Conservation (phyloP, 441 rosid genomes). For the Pelargonium fulgidum region DNA sequence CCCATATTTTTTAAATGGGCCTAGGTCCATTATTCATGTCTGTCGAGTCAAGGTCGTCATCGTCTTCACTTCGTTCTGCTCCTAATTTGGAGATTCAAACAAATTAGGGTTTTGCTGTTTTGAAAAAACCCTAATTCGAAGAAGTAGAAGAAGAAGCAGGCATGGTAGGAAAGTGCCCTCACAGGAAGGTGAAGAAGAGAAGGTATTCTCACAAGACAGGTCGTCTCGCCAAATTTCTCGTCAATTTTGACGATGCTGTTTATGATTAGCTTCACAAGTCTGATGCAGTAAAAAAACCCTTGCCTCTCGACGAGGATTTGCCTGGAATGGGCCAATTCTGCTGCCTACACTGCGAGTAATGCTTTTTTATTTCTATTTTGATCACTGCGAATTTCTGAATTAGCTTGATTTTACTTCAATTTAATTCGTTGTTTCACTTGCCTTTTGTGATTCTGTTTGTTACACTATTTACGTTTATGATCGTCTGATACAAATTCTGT, state of each 20-base stretch:
- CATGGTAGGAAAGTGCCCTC: conserved; percentile 87
- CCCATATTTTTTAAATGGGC: too few relatives aligned
- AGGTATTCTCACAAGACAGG: conserved; percentile 82
- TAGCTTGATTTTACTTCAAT: background rate
- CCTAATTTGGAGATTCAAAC: too few relatives aligned
- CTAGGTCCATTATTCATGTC: too few relatives aligned
- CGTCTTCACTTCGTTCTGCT: too few relatives aligned
- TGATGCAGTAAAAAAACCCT: conserved; percentile 39
- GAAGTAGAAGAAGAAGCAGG: background rate
- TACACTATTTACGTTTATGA: background rate
- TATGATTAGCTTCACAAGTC: conserved; percentile 68
- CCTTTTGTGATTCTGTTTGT: background rate
- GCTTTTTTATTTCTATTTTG: background rate
- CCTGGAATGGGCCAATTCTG: conserved; percentile 97
- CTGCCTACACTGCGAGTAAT: conserved; percentile 90
- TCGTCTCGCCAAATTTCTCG: conserved; percentile 69
- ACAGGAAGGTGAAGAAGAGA: conserved; percentile 92
- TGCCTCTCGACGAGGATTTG: conserved; percentile 71
- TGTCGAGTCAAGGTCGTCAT: too few relatives aligned
- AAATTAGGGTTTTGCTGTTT: too few relatives aligned
- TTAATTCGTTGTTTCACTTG: too few relatives aligned
- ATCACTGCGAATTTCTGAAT: too few relatives aligned
- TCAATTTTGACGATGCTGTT: conserved; percentile 80
- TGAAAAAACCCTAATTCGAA: too few relatives aligned
- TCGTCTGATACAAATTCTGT: too few relatives aligned